Evolutionary conservation across 768 basidiomycete species (phyloP), one percentile per base, ranked within the genome.

Genomic region (Paxillus ammoniavirescens): DNA sequence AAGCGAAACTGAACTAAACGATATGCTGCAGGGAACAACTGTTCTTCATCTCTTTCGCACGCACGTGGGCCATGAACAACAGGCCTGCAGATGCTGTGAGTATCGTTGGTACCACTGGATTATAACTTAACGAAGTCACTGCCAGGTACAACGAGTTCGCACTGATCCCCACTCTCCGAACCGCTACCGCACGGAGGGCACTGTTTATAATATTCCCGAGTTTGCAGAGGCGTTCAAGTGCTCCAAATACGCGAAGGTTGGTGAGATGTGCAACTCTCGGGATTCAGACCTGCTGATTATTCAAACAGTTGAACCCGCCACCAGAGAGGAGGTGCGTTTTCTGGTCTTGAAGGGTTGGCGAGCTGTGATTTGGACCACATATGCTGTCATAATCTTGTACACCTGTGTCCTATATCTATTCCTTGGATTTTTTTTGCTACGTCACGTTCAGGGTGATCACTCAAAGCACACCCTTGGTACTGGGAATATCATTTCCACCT

Each of bases 391-490:
- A 49, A 43, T 61, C 52, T 60, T 21, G 10, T 21, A 12, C 23
- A 10, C n/a, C 18, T 43, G 7, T 43, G 13, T 43, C 26, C 8
- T 28, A 28, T 28, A 48, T 49, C 35, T 53, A 49, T 47, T 47
- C 18, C 28, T n/a, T 38, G 40, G 37, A 18, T 42, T 52, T 28
- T 33, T 52, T 12, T 36, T 10, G 10, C 31, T 9, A 10, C 31
- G 8, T 31, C 7, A 8, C 7, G 31, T 35, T 14, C 35, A 35
- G 35, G 10, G 35, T 14, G 12, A 6, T 12, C 13, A 44, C 23
- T 68, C 68, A 85, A 47, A 99, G 75, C 6, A 98, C 95, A 42
- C 97, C 97, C 72, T 99, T 99, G 4, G 97, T 98, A 65, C 92
- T 94, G 0, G 96, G 96, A 30, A 98, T 85, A 53, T 99, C 97